A percentile compares a stretch with the other conserved stretches of the same genome.
Conservation (phyloP, 75 land plant genomes). For the Cryptomeria japonica region DNA sequence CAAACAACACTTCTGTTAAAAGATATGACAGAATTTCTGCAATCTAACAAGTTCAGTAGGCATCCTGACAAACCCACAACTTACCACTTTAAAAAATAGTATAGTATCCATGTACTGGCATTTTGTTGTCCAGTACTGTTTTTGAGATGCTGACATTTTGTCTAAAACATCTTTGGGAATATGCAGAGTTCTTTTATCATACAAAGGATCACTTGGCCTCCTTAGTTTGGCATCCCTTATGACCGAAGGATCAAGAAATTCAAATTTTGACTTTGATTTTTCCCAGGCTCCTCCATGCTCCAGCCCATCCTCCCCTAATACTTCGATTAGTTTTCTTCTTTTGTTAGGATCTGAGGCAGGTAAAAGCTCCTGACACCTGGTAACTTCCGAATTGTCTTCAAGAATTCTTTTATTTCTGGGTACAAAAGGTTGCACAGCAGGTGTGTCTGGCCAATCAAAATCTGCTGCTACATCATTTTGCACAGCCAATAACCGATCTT, state of each 20-base stretch:
- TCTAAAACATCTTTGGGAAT: slow-evolving; percentile 76
- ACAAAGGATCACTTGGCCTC: slow-evolving; percentile 67
- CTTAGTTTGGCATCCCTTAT: slow-evolving; percentile 75
- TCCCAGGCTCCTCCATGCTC: slow-evolving; percentile 40
- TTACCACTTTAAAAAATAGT: slow-evolving; percentile 96
- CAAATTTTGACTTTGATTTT: slow-evolving; percentile 64
- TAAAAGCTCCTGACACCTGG: slow-evolving; percentile 9
- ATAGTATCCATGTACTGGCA: slow-evolving; percentile 91
- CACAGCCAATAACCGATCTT: not conserved
- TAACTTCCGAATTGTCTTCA: slow-evolving; percentile 32
- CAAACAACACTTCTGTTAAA: not conserved
- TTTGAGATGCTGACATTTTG: slow-evolving; percentile 93
- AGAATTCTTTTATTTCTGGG: slow-evolving; percentile 72
- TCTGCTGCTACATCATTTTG: slow-evolving; percentile 21
- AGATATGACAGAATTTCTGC: not conserved
- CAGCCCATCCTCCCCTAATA: slow-evolving; percentile 29
- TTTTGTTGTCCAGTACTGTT: slow-evolving; percentile 88
- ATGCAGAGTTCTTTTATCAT: slow-evolving; percentile 80
- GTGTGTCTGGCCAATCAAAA: slow-evolving; percentile 48
- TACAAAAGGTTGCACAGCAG: slow-evolving; percentile 41
- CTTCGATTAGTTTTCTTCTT: slow-evolving; percentile 50
- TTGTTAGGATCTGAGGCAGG: slow-evolving; percentile 36
- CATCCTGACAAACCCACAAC: not conserved
- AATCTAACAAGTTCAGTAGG: not conserved
- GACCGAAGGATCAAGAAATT: slow-evolving; percentile 72